Conservation (phyloP, 352 stramenopile species). For the Phytophthora pini region DNA sequence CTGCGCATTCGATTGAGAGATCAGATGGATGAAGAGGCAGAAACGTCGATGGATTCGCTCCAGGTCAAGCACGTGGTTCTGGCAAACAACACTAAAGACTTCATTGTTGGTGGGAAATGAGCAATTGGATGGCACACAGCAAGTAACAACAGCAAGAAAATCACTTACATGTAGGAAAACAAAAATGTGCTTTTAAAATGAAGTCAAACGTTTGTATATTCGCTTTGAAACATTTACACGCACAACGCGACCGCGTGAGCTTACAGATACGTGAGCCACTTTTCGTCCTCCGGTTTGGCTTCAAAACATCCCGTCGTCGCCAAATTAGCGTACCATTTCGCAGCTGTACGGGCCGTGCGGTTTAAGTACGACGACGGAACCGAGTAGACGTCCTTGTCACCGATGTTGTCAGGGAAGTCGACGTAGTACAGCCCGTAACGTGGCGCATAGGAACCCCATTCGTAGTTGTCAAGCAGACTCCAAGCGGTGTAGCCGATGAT, state of each 20-base stretch:
- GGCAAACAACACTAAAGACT: not conserved
- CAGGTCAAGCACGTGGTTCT: constrained; percentile 8
- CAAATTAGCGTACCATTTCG: constrained; percentile 2
- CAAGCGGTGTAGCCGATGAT: constrained; percentile 82
- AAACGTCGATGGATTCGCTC: constrained; percentile 4
- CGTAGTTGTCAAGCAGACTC: constrained; percentile 34
- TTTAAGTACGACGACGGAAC: not conserved
- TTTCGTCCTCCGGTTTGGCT: constrained; percentile 31
- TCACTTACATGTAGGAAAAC: too few relatives aligned
- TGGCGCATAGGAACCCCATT: constrained; percentile 3
- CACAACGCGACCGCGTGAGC: too few relatives aligned
- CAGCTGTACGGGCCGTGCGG: not conserved
- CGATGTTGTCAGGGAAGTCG: not conserved
- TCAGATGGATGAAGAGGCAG: not conserved
- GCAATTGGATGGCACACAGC: too few relatives aligned
- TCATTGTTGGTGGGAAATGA: too few relatives aligned
- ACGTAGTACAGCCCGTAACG: constrained; percentile 3
- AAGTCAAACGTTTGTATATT: not conserved
- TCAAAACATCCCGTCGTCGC: constrained; percentile 34
- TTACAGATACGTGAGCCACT: constrained; percentile 32
- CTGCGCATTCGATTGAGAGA: constrained; percentile 15
- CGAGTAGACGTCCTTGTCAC: not conserved
- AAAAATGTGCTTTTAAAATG: too few relatives aligned
- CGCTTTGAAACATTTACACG: not conserved
- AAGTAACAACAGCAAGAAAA: too few relatives aligned